These are phyloP conservation scores for Wakefieldia striispora DNA, from an alignment of 768 basidiomycete genomes.

Conservation along the genomic window DNA sequence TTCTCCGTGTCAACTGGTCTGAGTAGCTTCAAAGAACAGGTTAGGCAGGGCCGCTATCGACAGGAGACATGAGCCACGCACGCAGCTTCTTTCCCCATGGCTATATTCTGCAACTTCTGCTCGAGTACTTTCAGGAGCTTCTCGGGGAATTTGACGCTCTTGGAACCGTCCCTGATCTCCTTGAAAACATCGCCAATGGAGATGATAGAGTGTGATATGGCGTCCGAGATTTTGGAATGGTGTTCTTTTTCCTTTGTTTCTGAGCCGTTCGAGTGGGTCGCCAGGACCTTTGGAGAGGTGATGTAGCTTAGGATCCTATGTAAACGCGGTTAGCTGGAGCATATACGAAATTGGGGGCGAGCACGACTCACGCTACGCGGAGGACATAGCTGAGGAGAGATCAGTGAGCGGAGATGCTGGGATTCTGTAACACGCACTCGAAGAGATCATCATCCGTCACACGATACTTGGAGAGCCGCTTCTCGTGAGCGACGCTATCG, in stretches of 20 bases:
- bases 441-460: conserved; percentile 85
- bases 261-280: conserved; percentile 27
- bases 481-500: conserved; percentile 67
- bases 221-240: conserved; percentile 61
- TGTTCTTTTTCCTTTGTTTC: conserved; percentile 61
- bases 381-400: conserved; percentile 62
- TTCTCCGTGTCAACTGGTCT: conserved; percentile 85
- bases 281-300: conserved; percentile 54
- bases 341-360: neutral
- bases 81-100: conserved; percentile 89
- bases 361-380: conserved; percentile 71
- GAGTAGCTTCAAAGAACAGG: conserved; percentile 57
- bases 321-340: conserved; percentile 9
- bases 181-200: conserved; percentile 78
- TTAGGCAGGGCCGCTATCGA: conserved; percentile 5
- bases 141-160: conserved; percentile 91
- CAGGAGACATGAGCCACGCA: conserved; percentile 41
- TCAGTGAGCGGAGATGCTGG: conserved; percentile 1
- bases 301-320: conserved; percentile 70
- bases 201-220: conserved; percentile 54
- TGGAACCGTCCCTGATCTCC: conserved; percentile 73
- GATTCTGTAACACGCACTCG: conserved; percentile 51
- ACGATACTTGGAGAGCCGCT: conserved; percentile 70
- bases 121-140: conserved; percentile 90
- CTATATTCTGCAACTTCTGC: conserved; percentile 85